These are phyloP conservation scores for Aspergillus puulaauensis DNA, from an alignment of 2,329 filamentous ascomycete species.

Conservation along the genomic window DNA sequence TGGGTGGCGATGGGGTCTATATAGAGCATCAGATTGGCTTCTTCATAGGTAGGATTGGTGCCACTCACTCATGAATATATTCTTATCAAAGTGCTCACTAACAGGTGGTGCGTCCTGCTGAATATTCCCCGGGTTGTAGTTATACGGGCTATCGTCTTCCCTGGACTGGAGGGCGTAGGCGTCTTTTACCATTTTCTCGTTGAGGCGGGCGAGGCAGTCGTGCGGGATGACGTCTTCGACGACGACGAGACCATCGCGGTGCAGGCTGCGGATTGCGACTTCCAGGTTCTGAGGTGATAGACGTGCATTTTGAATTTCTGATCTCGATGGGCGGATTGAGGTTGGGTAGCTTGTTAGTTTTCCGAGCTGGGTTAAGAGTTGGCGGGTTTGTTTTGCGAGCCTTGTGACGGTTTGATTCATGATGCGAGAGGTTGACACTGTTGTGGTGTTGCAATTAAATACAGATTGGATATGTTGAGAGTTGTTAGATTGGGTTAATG, in stretches of 20 bases:
- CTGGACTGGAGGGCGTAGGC: slow-evolving; percentile 32
- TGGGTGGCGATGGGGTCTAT: too few relatives aligned
- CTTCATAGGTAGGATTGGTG: slow-evolving; percentile 25
- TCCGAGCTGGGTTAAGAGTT: too few relatives aligned
- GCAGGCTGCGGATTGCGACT: slow-evolving; percentile 26
- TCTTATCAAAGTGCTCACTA: slow-evolving; percentile 26
- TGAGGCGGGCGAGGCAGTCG: slow-evolving; percentile 33
- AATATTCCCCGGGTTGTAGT: slow-evolving; percentile 38
- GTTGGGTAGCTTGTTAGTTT: too few relatives aligned
- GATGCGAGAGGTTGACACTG: too few relatives aligned
- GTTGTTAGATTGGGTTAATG: too few relatives aligned
- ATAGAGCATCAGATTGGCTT: too few relatives aligned
- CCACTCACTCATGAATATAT: slow-evolving; percentile 39
- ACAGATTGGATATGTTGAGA: too few relatives aligned
- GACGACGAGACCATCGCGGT: slow-evolving; percentile 39
- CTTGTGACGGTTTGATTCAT: too few relatives aligned
- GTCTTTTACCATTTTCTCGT: slow-evolving; percentile 30
- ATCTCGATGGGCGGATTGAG: too few relatives aligned
- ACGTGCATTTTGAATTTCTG: too few relatives aligned
- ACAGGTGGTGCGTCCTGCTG: slow-evolving; percentile 35
- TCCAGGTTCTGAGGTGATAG: slow-evolving; percentile 22
- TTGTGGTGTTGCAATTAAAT: too few relatives aligned
- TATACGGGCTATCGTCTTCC: slow-evolving; percentile 21
- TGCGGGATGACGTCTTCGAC: slow-evolving; percentile 38
- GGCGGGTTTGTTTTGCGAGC: too few relatives aligned